Conservation (phyloP, 306 rosid species). For the Lathyrus sativus region DNA sequence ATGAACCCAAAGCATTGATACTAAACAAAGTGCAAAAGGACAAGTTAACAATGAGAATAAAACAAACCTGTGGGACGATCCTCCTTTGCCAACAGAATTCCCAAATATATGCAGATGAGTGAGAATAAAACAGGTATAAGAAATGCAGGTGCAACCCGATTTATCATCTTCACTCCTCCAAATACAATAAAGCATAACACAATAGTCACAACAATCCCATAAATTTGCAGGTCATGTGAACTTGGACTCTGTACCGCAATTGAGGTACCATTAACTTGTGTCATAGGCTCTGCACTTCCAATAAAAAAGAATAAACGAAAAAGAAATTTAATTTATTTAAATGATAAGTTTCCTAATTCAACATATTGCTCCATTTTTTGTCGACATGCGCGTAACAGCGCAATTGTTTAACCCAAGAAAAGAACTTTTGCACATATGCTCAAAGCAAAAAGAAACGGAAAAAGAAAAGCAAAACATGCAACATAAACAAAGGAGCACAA, state of each 20-base stretch:
- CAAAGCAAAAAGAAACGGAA: slow-evolving; percentile 8
- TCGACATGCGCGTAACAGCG: not conserved
- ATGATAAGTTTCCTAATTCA: slow-evolving; percentile 23
- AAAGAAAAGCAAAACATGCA: slow-evolving; percentile 5
- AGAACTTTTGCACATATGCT: not conserved
- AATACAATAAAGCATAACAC: slow-evolving; percentile 91
- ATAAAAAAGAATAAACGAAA: slow-evolving; percentile 28
- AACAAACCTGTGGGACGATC: slow-evolving; percentile 75
- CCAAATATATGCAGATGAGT: slow-evolving; percentile 75
- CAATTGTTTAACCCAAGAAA: not conserved
- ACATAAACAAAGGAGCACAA: not conserved
- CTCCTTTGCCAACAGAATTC: slow-evolving; percentile 70
- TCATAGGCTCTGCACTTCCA: slow-evolving; percentile 70
- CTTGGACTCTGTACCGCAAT: slow-evolving; percentile 64
- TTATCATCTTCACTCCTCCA: slow-evolving; percentile 98
- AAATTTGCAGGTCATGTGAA: slow-evolving; percentile 92
- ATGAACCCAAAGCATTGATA: slow-evolving; percentile 31
- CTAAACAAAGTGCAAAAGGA: slow-evolving; percentile 14
- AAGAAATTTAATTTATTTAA: slow-evolving; percentile 15
- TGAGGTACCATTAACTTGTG: slow-evolving; percentile 69
- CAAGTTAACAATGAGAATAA: slow-evolving; percentile 18
- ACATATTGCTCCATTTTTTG: slow-evolving; percentile 17
- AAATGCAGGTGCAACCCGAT: slow-evolving; percentile 98
- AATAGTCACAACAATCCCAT: slow-evolving; percentile 94
- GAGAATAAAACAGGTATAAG: slow-evolving; percentile 92